Conservation (phyloP, 2,329 filamentous ascomycete genomes). For the Botrytis elliptica region DNA sequence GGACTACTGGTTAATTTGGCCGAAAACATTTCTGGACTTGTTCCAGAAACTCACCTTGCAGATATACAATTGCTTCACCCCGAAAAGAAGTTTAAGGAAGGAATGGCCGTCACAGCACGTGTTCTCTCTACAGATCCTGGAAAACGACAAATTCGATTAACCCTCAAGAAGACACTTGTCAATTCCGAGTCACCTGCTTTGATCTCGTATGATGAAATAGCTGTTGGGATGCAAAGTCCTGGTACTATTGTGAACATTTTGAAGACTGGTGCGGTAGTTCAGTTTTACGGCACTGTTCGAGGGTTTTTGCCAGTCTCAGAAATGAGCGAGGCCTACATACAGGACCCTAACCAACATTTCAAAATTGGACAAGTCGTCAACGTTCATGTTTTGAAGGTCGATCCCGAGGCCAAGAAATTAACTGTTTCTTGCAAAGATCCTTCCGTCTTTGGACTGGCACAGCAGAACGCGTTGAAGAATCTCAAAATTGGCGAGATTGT, state of each 20-base stretch:
- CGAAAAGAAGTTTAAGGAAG: constrained; percentile 93
- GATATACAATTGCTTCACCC: constrained; percentile 87
- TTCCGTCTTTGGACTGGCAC: constrained; percentile 69
- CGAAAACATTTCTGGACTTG: constrained; percentile 84
- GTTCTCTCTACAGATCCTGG: constrained; percentile 76
- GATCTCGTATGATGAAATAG: constrained; percentile 71
- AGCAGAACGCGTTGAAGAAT: constrained; percentile 72
- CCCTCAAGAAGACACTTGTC: constrained; percentile 89
- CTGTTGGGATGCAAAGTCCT: constrained; percentile 72
- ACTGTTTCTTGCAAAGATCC: constrained; percentile 93
- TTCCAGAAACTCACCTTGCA: constrained; percentile 83
- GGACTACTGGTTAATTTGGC: constrained; percentile 81
- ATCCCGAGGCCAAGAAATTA: constrained; percentile 68
- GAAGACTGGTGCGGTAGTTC: constrained; percentile 77
- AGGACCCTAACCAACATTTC: constrained; percentile 87
- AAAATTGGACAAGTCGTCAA: constrained; percentile 85
- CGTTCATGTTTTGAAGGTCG: constrained; percentile 80
- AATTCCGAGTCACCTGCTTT: constrained; percentile 84
- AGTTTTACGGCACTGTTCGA: constrained; percentile 82
- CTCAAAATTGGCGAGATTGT: constrained; percentile 74
- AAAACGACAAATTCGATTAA: constrained; percentile 79
- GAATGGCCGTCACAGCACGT: constrained; percentile 77
- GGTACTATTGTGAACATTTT: constrained; percentile 86
- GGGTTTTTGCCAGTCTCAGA: constrained; percentile 91
- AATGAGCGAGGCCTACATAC: constrained; percentile 97